A percentile compares a stretch with the other conserved stretches of the same genome.
phyloP scores from a whole-genome alignment of 768 basidiomycete species.

The Tricholoma saponaceum region DNA sequence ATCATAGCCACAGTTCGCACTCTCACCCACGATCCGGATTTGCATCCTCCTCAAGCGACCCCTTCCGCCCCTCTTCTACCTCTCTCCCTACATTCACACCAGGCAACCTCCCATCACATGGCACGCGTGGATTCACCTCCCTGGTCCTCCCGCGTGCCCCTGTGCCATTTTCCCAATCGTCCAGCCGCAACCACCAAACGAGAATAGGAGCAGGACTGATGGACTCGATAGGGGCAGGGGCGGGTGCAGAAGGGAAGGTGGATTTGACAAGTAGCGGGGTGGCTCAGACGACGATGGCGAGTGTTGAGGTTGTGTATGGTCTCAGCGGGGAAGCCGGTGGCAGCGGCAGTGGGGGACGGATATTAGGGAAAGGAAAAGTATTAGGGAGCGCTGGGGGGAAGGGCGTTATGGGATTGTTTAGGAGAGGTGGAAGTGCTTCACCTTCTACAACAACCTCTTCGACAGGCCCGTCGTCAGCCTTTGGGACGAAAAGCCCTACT shows the following conservation, averaged over 20 bases:
- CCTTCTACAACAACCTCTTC: constrained; percentile 2
- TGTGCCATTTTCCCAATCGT: constrained; percentile 24
- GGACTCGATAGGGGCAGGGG: constrained; percentile 14
- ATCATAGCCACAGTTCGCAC: constrained; percentile 5
- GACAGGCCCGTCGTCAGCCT: constrained; percentile 6
- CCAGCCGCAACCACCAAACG: constrained; percentile 11
- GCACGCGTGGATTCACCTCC: constrained; percentile 53
- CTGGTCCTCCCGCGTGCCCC: constrained; percentile 53
- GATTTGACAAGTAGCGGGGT: constrained; percentile 75
- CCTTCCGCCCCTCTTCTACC: constrained; percentile 13
- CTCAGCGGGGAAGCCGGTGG: constrained; percentile 24
- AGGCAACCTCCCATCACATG: constrained; percentile 44
- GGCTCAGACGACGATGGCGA: constrained; percentile 88
- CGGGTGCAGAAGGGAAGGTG: constrained; percentile 45
- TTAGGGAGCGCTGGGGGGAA: constrained; percentile 1
- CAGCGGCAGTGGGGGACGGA: background rate
- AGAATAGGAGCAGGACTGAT: constrained; percentile 6
- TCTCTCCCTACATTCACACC: constrained; percentile 22
- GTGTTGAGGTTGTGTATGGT: constrained; percentile 72
- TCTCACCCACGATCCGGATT: constrained; percentile 11
- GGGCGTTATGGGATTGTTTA: constrained; percentile 16
- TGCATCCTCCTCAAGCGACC: constrained; percentile 21
- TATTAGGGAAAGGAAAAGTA: background rate
- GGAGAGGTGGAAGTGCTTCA: constrained; percentile 10
- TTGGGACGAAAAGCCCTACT: constrained; percentile 4